Percentiles rank a stretch among this genome's conserved stretches.
Evolutionary conservation across 306 rosid species (phyloP).

Genomic region (Senna siamea): DNA sequence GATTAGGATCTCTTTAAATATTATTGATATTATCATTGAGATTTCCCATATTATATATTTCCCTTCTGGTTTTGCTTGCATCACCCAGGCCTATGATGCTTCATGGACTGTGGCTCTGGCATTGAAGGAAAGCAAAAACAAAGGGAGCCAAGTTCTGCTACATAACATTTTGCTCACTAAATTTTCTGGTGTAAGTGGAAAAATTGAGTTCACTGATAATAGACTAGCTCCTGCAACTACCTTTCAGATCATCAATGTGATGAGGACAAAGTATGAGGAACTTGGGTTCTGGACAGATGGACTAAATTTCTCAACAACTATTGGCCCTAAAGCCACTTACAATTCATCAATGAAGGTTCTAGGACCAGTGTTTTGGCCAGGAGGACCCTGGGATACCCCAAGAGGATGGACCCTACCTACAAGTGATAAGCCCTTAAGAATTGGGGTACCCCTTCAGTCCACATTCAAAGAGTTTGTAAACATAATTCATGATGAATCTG

Average conservation of each 20-base stretch:
- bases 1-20: too few species aligned
- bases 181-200: constrained; percentile 46
- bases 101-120: constrained; percentile 42
- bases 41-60: too few species aligned
- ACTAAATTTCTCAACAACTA: constrained; percentile 36
- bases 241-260: constrained; percentile 54
- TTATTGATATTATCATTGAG: too few species aligned
- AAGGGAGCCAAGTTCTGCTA: constrained; percentile 35
- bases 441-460: constrained; percentile 48
- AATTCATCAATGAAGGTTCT: constrained; percentile 37
- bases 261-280: constrained; percentile 45
- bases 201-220: constrained; percentile 34
- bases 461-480: constrained; percentile 42
- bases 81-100: constrained; percentile 58
- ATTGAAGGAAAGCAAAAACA: constrained; percentile 27
- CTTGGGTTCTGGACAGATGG: constrained; percentile 56
- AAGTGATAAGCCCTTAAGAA: constrained; percentile 38
- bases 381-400: constrained; percentile 42
- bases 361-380: constrained; percentile 51
- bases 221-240: constrained; percentile 22
- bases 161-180: constrained; percentile 39
- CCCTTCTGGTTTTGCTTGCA: constrained; percentile 35
- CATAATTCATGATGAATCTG: constrained; percentile 20
- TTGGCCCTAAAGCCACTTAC: constrained; percentile 2
- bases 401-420: constrained; percentile 44